Conservation (phyloP, 75 land plant genomes). For the Selaginella tamariscina region DNA sequence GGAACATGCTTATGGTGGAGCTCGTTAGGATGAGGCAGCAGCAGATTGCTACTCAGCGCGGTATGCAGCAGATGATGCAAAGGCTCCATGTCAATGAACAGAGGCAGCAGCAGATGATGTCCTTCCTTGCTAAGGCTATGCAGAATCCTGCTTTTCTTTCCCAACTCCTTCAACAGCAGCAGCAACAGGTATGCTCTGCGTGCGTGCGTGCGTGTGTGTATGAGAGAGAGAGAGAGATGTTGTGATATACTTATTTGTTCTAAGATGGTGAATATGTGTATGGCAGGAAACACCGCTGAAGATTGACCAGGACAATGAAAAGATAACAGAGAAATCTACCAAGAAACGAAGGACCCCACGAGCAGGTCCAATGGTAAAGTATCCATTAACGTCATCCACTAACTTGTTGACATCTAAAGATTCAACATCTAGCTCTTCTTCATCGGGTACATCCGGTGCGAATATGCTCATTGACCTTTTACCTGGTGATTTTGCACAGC, state of each 20-base stretch:
- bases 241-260: too few species aligned
- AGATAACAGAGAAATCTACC: not conserved
- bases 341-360: not conserved
- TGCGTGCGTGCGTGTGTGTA: too few species aligned
- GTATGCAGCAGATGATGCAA: not conserved
- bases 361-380: not conserved
- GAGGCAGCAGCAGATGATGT: constrained; percentile 3
- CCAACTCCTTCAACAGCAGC: constrained; percentile 19
- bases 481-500: not conserved
- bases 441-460: not conserved
- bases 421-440: not conserved
- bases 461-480: not conserved
- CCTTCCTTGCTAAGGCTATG: constrained; percentile 8
- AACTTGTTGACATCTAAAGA: not conserved
- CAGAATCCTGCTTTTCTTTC: constrained; percentile 9
- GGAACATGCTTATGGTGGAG: constrained; percentile 6
- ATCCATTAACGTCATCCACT: too few species aligned
- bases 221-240: too few species aligned
- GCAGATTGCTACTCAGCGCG: not conserved
- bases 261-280: too few species aligned
- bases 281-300: not conserved
- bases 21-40: constrained; percentile 6
- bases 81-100: not conserved
- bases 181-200: too few species aligned
- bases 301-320: not conserved